phyloP scores from a whole-genome alignment of 768 basidiomycete genomes.

The Leccinum broughii region DNA sequence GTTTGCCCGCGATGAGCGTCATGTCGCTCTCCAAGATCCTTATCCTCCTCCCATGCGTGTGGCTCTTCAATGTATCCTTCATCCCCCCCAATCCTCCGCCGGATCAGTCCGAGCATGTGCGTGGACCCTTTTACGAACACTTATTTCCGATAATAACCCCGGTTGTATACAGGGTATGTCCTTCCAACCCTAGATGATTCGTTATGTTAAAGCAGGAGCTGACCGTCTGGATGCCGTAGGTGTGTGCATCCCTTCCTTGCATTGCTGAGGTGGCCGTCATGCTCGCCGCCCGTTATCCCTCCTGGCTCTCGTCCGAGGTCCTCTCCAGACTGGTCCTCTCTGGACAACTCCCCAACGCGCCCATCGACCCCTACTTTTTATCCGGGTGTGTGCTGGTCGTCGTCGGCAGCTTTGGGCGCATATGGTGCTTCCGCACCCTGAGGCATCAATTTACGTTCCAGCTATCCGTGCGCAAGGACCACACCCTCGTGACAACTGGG shows the following conservation, averaged over 20 bases:
- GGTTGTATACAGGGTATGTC: background rate
- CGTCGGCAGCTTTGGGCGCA: background rate
- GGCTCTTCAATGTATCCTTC: background rate
- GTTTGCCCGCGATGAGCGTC: no score
- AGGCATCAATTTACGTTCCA: no score
- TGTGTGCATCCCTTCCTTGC: background rate
- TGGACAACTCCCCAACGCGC: background rate
- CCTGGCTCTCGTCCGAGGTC: no score
- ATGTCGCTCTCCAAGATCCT: background rate
- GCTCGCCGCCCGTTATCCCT: no score
- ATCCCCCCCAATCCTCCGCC: background rate
- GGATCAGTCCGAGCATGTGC: background rate
- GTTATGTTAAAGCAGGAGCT: no score
- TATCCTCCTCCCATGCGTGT: background rate
- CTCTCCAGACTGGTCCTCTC: background rate
- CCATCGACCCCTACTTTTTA: background rate
- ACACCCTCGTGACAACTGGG: background rate
- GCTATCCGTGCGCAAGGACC: background rate
- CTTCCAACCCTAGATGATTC: background rate
- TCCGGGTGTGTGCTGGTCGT: background rate
- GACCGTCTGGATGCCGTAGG: background rate
- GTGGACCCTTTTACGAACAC: background rate
- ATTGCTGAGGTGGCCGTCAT: background rate
- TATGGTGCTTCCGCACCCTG: background rate
- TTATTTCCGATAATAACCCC: background rate